Base-by-base conservation (phyloP, 2,329 filamentous ascomycete genomes). In the Exutisphaerella laricina region DNA sequence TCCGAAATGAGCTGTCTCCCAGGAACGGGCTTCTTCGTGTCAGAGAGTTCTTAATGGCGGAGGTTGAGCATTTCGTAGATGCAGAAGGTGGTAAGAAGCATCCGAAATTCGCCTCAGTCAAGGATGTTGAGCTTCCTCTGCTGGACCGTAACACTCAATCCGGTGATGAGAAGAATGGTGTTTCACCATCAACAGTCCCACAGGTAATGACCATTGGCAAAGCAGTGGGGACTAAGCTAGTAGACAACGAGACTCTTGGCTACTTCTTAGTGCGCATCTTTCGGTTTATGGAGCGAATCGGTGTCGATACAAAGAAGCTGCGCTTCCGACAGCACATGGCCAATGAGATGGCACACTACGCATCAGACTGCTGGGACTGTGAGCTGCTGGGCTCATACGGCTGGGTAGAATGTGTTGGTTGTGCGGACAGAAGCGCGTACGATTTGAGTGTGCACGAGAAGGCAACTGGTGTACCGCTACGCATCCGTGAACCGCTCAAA, bases 21-120 rank as follows among this genome's bases (percentile, higher is more conserved):
- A 80, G 92, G 43, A 80, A 87, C 51, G 92, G 92, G 69, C 80
- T 98, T 29, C 71, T 98, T 45, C 85, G 92, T 57, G 92, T 98
- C 31, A 86, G 92, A 58, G 92, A 98, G 67, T 97, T 98, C 71
- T 70, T 96, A 58, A 97, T 98, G 92, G 92, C 90, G 17, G 92
- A 98, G 70, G 95, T 98, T 57, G 92, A 98, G 72, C 92, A 98
- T 68, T 98, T 87, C 63, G 92, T 98, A 55, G 92, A 98, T 60
- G 92, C 92, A 8, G 76, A 92, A 60, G 81, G 88, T 62, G 88
- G 88, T 69, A 98, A 98, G 80, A 94, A 92, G 71, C 92, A 98
- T 66, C 70, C 77, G 39, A 84, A 89, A 43, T 98, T 98, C 69
- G 69, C 79, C 33, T 86, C 95, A 59, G 82, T 98, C 46, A 82